Conservation (phyloP, 2,329 filamentous ascomycete genomes). For the Colletotrichum euphorbiae region DNA sequence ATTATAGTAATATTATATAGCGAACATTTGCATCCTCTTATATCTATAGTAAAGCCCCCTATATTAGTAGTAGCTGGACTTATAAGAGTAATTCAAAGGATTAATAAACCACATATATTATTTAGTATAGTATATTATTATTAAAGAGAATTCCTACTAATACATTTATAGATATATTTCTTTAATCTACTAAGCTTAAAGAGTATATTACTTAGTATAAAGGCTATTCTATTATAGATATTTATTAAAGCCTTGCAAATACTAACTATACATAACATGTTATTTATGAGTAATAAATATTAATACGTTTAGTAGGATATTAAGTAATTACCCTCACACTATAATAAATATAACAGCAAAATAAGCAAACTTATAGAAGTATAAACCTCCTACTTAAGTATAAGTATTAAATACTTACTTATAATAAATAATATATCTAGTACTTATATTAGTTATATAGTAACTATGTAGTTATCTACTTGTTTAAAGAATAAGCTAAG, state of each 20-base stretch:
- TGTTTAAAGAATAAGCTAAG: not conserved
- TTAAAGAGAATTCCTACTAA: too few relatives aligned
- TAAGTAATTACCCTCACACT: constrained; percentile 18
- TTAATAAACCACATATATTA: too few relatives aligned
- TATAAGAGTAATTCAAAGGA: too few relatives aligned
- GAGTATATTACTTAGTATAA: constrained; percentile 16
- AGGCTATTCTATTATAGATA: constrained; percentile 23
- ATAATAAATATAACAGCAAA: constrained; percentile 24
- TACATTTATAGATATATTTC: not conserved
- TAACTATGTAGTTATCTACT: constrained; percentile 10
- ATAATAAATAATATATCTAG: constrained; percentile 34
- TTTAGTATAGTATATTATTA: too few relatives aligned
- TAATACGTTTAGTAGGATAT: not conserved
- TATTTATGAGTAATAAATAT: constrained; percentile 12
- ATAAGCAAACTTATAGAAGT: not conserved
- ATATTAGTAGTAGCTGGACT: too few relatives aligned
- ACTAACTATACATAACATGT: constrained; percentile 27
- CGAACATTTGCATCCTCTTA: not conserved
- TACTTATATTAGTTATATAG: not conserved
- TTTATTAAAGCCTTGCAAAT: constrained; percentile 16
- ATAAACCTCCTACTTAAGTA: too few relatives aligned
- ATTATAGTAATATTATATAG: constrained; percentile 5
- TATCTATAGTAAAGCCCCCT: constrained; percentile 2
- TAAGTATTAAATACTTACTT: constrained; percentile 34
- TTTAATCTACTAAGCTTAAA: constrained; percentile 13